Evolutionary conservation across 192 early-diverging fungal genomes (phyloP).

Genomic region (Backusella macrospora): DNA sequence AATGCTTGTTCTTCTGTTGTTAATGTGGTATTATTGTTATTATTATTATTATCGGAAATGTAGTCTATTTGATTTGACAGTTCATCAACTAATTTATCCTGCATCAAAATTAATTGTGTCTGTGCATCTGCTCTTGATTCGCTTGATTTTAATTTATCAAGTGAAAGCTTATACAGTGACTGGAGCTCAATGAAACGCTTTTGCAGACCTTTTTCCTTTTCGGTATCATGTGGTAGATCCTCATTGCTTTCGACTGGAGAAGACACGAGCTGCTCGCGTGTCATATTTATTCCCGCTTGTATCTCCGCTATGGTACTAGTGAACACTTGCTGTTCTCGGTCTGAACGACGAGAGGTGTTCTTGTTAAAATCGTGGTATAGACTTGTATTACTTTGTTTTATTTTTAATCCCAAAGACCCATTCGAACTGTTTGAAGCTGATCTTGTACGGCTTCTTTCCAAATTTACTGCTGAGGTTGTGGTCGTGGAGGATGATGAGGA

Average conservation of each 20-base stretch:
- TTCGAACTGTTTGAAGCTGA: slow-evolving; percentile 1
- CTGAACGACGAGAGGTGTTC: background rate
- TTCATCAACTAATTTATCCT: slow-evolving; percentile 7
- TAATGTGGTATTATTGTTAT: background rate
- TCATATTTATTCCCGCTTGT: background rate
- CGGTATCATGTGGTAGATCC: background rate
- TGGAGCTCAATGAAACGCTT: background rate
- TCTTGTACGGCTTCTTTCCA: background rate
- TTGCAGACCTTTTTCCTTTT: slow-evolving; percentile 6
- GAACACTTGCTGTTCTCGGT: background rate
- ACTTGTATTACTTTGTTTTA: slow-evolving; percentile 12
- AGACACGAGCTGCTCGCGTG: background rate
- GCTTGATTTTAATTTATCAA: background rate
- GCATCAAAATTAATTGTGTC: background rate
- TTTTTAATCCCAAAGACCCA: background rate
- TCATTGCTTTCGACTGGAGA: background rate
- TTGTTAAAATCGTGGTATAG: slow-evolving; percentile 1
- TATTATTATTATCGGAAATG: background rate
- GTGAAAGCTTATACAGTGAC: background rate
- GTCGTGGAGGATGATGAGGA: slow-evolving; percentile 1
- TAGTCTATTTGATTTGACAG: slow-evolving; percentile 1
- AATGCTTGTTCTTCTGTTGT: background rate
- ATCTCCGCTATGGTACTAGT: background rate
- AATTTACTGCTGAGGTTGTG: background rate
- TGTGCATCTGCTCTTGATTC: background rate